Percentiles rank a stretch among this genome's conserved stretches.
phyloP scores from a whole-genome alignment of 139 green algal species.

The Deuterostichococcus epilithicus region DNA sequence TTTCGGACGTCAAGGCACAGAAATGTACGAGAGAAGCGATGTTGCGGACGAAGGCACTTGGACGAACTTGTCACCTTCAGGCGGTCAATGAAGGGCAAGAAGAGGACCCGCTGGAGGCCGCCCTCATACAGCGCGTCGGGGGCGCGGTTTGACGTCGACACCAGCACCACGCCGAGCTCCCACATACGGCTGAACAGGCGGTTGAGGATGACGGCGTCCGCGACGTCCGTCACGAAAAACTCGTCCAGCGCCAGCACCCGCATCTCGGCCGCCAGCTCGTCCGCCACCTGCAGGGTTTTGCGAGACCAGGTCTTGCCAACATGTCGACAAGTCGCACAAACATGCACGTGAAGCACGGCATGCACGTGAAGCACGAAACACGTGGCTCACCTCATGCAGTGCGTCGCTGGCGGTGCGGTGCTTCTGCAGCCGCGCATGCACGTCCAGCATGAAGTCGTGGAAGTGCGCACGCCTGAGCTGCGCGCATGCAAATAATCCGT shows the following conservation, averaged over 20 bases:
- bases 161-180: constrained; percentile 72
- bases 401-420: background rate
- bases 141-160: constrained; percentile 82
- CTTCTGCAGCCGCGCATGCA: constrained; percentile 67
- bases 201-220: constrained; percentile 90
- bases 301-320: background rate
- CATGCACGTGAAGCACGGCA: background rate
- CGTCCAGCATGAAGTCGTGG: constrained; percentile 98
- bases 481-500: background rate
- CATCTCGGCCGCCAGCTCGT: constrained; percentile 38
- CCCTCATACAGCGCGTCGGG: constrained; percentile 90
- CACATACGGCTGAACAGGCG: constrained; percentile 82
- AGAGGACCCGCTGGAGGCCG: constrained; percentile 90
- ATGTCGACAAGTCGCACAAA: background rate
- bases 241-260: constrained; percentile 93
- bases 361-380: too few species aligned
- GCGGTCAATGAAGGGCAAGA: constrained; percentile 92
- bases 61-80: constrained; percentile 56
- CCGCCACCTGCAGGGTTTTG: constrained; percentile 49
- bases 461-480: constrained; percentile 85
- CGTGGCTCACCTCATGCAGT: background rate
- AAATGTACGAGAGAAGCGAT: background rate
- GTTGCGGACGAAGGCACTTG: background rate
- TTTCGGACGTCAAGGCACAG: too few species aligned
- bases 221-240: constrained; percentile 96